Conservation (phyloP, 441 rosid species). For the Monsonia emarginata region DNA sequence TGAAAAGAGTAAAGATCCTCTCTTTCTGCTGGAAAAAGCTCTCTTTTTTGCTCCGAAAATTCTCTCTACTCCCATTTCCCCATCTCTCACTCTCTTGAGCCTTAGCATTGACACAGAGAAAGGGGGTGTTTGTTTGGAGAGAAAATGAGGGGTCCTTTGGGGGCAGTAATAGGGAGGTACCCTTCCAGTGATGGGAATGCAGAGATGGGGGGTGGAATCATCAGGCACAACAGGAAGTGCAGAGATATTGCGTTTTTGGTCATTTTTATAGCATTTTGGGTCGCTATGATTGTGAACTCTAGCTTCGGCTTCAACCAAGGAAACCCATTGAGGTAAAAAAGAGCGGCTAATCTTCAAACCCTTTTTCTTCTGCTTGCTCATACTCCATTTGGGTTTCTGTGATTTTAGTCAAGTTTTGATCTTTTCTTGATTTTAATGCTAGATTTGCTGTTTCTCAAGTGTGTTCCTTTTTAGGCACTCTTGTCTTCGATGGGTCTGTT, state of each 20-base stretch:
- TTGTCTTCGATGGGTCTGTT: background rate
- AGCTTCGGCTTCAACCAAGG: constrained; percentile 96
- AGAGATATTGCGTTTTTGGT: constrained; percentile 75
- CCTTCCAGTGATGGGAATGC: constrained; percentile 81
- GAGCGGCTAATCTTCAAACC: background rate
- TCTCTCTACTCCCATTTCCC: background rate
- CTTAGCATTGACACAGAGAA: background rate
- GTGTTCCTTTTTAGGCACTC: constrained; percentile 6
- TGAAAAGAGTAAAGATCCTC: constrained; percentile 2
- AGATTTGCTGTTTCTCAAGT: constrained; percentile 14
- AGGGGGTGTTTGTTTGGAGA: constrained; percentile 4
- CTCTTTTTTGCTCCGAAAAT: background rate
- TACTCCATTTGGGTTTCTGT: constrained; percentile 24
- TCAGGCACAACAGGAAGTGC: constrained; percentile 81
- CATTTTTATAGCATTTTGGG: constrained; percentile 80
- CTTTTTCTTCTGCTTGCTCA: constrained; percentile 12
- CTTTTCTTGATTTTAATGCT: constrained; percentile 7
- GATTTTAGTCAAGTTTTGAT: constrained; percentile 14
- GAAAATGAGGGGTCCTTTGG: constrained; percentile 75
- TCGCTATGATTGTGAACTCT: constrained; percentile 93
- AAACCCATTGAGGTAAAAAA: constrained; percentile 63
- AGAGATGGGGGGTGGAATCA: constrained; percentile 55
- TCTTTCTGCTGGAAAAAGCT: background rate
- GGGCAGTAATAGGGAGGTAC: constrained; percentile 78
- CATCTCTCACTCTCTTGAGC: background rate